phyloP scores from a whole-genome alignment of 2,329 filamentous ascomycete genomes.

The Cadophora sp. region DNA sequence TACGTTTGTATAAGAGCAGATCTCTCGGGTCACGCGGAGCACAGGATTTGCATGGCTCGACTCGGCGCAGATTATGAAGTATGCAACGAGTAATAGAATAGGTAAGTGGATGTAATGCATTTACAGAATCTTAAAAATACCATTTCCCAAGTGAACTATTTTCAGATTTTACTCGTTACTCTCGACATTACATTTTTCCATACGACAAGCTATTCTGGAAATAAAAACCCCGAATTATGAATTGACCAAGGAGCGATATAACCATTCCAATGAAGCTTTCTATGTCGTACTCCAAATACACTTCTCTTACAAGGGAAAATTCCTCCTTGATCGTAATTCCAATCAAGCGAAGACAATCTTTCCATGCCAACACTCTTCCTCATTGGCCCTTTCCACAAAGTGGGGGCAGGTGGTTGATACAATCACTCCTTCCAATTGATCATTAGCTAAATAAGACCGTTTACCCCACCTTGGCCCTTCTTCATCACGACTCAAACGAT shows the following conservation, averaged over 20 bases:
- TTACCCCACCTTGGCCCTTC: conserved; percentile 12
- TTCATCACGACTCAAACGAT: not conserved
- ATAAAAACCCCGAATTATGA: too few relatives aligned
- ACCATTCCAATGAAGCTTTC: too few relatives aligned
- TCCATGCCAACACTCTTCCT: not conserved
- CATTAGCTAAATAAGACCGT: not conserved
- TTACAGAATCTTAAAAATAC: too few relatives aligned
- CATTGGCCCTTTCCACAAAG: not conserved
- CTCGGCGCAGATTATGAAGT: not conserved
- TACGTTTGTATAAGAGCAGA: not conserved
- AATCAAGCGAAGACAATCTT: not conserved
- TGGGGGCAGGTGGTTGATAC: not conserved
- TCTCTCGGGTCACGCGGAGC: not conserved
- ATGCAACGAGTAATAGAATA: conserved; percentile 4
- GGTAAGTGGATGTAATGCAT: not conserved
- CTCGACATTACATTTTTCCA: too few relatives aligned
- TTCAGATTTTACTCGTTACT: too few relatives aligned
- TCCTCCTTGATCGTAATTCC: too few relatives aligned
- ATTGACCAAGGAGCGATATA: too few relatives aligned
- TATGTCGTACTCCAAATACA: too few relatives aligned
- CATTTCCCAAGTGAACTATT: too few relatives aligned
- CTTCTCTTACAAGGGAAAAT: too few relatives aligned
- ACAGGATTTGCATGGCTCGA: not conserved
- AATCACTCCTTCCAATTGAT: not conserved
- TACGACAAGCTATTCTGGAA: too few relatives aligned